Evolutionary conservation across 2,329 filamentous ascomycete genomes (phyloP).

Genomic region (Sodiomyces alkalinus): DNA sequence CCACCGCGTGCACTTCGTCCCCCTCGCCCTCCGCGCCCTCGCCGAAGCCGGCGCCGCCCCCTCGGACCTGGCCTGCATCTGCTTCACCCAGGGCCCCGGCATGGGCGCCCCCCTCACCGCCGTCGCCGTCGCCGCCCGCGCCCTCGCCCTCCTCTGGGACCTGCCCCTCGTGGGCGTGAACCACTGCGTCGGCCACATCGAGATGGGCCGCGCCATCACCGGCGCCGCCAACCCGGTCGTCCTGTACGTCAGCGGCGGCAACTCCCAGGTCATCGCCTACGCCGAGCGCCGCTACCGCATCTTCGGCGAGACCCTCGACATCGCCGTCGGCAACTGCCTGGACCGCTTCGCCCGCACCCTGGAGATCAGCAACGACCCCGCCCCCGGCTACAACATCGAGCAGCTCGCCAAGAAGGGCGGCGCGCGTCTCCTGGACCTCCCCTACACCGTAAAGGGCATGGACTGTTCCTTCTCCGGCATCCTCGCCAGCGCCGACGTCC

Average conservation of each 20-base stretch:
- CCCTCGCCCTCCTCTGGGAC: slow-evolving; percentile 68
- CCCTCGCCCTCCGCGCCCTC: slow-evolving; percentile 67
- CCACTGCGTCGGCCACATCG: slow-evolving; percentile 96
- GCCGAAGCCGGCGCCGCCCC: slow-evolving; percentile 46
- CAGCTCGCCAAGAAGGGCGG: slow-evolving; percentile 62
- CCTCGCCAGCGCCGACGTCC: slow-evolving; percentile 63
- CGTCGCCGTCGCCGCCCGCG: slow-evolving; percentile 74
- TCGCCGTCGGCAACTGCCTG: slow-evolving; percentile 93
- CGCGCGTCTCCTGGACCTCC: slow-evolving; percentile 65
- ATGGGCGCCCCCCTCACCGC: slow-evolving; percentile 90
- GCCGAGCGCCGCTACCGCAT: slow-evolving; percentile 90
- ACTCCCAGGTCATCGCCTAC: slow-evolving; percentile 97
- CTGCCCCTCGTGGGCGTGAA: slow-evolving; percentile 90
- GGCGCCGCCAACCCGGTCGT: slow-evolving; percentile 85
- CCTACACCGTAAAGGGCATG: slow-evolving; percentile 97
- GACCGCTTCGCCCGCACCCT: slow-evolving; percentile 90
- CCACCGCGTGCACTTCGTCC: slow-evolving; percentile 73
- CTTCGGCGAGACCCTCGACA: slow-evolving; percentile 94
- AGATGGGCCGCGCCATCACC: slow-evolving; percentile 93
- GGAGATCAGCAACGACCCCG: slow-evolving; percentile 85
- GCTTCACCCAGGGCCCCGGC: slow-evolving; percentile 88
- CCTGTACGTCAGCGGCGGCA: slow-evolving; percentile 87
- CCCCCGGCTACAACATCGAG: slow-evolving; percentile 96
- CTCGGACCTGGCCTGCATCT: slow-evolving; percentile 72
- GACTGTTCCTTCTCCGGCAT: slow-evolving; percentile 95